Evolutionary conservation across 768 basidiomycete genomes (phyloP), one percentile per base, ranked within the genome.

Genomic region (Boletus reticuloceps): DNA sequence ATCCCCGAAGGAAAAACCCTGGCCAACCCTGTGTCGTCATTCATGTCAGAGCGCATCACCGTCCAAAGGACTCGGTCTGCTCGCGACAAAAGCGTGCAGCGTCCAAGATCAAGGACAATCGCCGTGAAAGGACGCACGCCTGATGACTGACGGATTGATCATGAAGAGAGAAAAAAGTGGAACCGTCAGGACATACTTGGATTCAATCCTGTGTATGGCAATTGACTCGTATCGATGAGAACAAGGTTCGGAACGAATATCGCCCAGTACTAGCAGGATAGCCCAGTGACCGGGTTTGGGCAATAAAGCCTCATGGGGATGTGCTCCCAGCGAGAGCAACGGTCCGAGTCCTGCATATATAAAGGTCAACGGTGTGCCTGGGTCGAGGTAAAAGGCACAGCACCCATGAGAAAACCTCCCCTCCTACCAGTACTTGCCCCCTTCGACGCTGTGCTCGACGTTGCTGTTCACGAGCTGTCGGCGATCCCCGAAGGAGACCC

Each of bases 401-500:
- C 14, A n/a, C 36, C 0, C 9, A 29, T 29, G 29, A 29, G 29
- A 29, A 29, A 29, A 8, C n/a, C 32, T 42, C 41, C 38, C 38
- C 20, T 19, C 55, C 53, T 31, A 14, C 48, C 43, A 45, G 29
- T 16, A 6, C 27, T 44, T 25, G 10, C 13, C 37, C 17, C 12
- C 29, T 12, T n/a, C 19, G 32, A 25, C 42, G 11, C 48, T 9
- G 19, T 11, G 6, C 54, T 55, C 41, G 37, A 44, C 4, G 55
- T 61, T 43, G 31, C 39, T 37, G 10, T 37, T 20, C 44, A 51
- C 8, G 63, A 20, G 19, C 22, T 9, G 19, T 45, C 64, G 65
- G 65, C 55, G 62, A 54, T 50, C 5, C 25, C 62, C 64, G 62
- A 20, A 10, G 0, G 9, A n/a, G 17, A 64, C 58, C 61, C 59